phyloP scores from a whole-genome alignment of 495 filamentous ascomycete species.

The Aspergillus haitiensis region DNA sequence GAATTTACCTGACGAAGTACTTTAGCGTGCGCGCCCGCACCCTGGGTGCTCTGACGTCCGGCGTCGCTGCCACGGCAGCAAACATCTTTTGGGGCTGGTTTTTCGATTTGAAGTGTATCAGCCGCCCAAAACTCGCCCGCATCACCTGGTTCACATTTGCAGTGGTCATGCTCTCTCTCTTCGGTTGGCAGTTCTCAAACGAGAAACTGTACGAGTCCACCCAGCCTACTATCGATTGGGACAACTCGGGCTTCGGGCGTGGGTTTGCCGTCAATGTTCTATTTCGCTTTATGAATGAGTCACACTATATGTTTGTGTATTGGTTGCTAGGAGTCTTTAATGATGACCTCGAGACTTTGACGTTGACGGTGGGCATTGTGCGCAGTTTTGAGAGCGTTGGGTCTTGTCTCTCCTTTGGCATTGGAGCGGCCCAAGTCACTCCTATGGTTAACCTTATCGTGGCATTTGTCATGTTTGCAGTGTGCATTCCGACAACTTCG shows the following conservation, averaged over 20 bases:
- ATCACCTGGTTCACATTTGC: constrained; percentile 16
- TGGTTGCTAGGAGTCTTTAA: constrained; percentile 15
- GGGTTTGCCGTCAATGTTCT: constrained; percentile 15
- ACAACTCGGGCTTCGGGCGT: constrained; percentile 8
- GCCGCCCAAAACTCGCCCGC: constrained; percentile 8
- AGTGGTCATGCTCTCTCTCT: constrained; percentile 6
- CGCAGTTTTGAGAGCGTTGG: constrained; percentile 16
- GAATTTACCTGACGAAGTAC: constrained; percentile 16
- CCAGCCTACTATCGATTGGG: constrained; percentile 16
- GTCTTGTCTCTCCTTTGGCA: constrained; percentile 15
- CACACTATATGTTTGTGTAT: constrained; percentile 17
- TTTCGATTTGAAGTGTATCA: constrained; percentile 8
- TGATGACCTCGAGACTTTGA: constrained; percentile 14
- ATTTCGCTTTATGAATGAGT: constrained; percentile 17
- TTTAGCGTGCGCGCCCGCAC: constrained; percentile 17
- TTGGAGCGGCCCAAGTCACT: constrained; percentile 14
- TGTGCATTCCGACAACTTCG: constrained; percentile 13
- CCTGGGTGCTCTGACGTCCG: constrained; percentile 10
- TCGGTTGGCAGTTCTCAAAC: constrained; percentile 14
- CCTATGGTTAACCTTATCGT: constrained; percentile 15
- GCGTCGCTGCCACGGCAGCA: constrained; percentile 10
- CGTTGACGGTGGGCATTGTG: constrained; percentile 17
- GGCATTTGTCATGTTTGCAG: constrained; percentile 14
- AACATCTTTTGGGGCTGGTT: constrained; percentile 19
- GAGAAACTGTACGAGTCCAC: constrained; percentile 13